These are phyloP conservation scores for Tulasnella sp. DNA, from an alignment of 768 basidiomycete genomes.

Conservation along the genomic window DNA sequence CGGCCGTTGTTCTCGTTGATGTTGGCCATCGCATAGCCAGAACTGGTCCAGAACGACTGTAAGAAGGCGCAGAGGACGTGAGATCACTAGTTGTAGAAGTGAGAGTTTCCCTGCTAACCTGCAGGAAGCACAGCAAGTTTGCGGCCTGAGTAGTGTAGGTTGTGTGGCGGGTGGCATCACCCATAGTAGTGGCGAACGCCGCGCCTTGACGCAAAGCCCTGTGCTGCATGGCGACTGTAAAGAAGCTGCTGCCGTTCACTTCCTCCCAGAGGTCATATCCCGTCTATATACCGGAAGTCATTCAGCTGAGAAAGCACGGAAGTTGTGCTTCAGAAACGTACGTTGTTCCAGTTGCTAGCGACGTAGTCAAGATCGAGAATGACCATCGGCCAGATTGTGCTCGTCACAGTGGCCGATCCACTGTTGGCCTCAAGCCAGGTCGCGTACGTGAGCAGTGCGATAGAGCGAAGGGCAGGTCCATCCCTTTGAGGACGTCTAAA, in stretches of 20 bases:
- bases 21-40: constrained; percentile 59
- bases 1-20: constrained; percentile 50
- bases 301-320: constrained; percentile 2
- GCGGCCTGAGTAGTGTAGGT: constrained; percentile 41
- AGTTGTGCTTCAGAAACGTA: too few relatives aligned
- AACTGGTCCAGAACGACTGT: constrained; percentile 67
- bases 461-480: constrained; percentile 66
- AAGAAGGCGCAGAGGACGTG: too few relatives aligned
- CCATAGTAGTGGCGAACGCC: constrained; percentile 46
- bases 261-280: constrained; percentile 18
- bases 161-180: constrained; percentile 40
- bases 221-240: constrained; percentile 70
- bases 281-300: not conserved
- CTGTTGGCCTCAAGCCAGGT: constrained; percentile 49
- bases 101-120: too few relatives aligned
- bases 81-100: too few relatives aligned
- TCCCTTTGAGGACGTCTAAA: constrained; percentile 30
- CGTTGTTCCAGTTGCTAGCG: constrained; percentile 50
- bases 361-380: constrained; percentile 69
- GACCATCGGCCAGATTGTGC: constrained; percentile 59
- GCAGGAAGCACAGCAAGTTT: constrained; percentile 63
- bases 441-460: constrained; percentile 57
- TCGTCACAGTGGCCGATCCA: constrained; percentile 40
- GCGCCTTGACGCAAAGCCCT: constrained; percentile 61
- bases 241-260: constrained; percentile 60